Evolutionary conservation across 345 rosid genomes (phyloP).

Genomic region (Clausena lansium): DNA sequence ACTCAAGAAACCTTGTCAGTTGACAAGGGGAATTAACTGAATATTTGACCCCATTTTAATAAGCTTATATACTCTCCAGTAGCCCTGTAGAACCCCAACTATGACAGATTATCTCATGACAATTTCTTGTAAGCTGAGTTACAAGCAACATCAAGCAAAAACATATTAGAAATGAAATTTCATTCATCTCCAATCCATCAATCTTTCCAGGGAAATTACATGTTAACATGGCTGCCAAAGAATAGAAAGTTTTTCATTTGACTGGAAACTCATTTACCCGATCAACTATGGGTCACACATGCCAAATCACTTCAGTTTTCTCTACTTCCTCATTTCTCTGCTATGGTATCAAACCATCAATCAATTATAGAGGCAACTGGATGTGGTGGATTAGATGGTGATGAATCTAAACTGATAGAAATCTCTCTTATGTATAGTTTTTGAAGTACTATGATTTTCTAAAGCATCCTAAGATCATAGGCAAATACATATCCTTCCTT

Average conservation of each 20-base stretch:
- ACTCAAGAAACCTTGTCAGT: background rate
- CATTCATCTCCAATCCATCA: background rate
- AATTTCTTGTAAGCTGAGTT: background rate
- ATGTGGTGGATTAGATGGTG: background rate
- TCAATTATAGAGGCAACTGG: background rate
- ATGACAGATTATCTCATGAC: background rate
- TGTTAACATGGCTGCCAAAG: background rate
- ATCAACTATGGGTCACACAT: background rate
- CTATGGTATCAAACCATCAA: background rate
- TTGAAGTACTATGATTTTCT: background rate
- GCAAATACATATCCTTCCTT: background rate
- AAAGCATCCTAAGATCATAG: background rate
- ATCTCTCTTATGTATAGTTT: background rate
- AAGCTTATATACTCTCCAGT: background rate
- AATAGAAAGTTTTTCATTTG: background rate
- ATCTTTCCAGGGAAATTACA: background rate
- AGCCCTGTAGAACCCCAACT: background rate
- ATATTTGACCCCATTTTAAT: no score
- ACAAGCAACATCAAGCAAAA: background rate
- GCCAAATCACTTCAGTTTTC: background rate
- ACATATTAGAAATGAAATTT: background rate
- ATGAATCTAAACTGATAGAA: background rate
- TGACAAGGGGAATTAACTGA: background rate
- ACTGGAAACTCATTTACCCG: background rate
- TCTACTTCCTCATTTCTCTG: background rate